Evolutionary conservation across 108 stramenopile species (phyloP), one percentile per base, ranked within the genome.

Genomic region (Bacterosira constricta): DNA sequence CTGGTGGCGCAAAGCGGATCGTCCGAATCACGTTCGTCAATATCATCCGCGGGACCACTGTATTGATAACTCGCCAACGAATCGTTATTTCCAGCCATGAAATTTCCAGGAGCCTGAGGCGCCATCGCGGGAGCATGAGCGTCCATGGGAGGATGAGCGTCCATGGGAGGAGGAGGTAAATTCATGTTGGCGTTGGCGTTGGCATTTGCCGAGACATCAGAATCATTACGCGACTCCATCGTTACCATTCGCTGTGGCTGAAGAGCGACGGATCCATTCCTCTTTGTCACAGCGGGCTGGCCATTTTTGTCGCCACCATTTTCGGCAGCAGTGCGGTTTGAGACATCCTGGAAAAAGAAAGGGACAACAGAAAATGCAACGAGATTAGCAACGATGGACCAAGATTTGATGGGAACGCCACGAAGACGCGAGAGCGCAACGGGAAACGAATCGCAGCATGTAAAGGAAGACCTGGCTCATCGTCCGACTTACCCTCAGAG

Each of bases 1-100:
- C 90, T 91, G 38, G 97, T 93, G 6, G 89, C 97, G 63, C 94
- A 93, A 6, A 94, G 90, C 15, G 99, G 98, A 88, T 98, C 97
- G 9, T 90, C 80, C 8, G 86, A 80, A 82, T 98, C 97, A 26
- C 96, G 90, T 62, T 85, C 89, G 74, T 99, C 98, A 76, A 99
- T 97, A 61, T 98, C 89, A 67, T 96, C 94, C 11, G 91, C 81
- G 37, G 74, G 85, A 50, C 88, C 88, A 38, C 80, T 82, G 70
- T 88, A 86, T 63, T 94, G 92, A 66, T 94, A 94, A 20, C 75
- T 69, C 56, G 44, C 11, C 29, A 65, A 38, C 21, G 35, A 50
- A 26, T 37, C 38, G 39, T 52, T 21, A 4, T 66, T 53, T 2
- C 55, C 32, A 11, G 35, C 37, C 65, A 66, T 38, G 35, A 53